phyloP scores from a whole-genome alignment of 148 eudicot species.

The Rhododendron molle region DNA sequence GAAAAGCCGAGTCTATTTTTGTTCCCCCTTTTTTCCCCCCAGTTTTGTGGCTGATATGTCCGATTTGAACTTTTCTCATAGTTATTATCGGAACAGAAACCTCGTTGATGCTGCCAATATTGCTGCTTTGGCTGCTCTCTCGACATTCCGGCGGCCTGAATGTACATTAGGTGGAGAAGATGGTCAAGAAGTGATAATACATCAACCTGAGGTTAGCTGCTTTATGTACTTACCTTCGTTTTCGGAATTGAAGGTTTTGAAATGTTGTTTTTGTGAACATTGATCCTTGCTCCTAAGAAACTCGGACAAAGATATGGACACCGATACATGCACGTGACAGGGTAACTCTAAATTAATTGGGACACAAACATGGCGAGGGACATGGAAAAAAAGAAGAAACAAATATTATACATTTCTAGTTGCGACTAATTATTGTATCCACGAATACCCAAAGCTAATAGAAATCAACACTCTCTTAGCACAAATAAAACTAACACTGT shows the following conservation, averaged over 20 bases:
- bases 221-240: not conserved
- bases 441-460: not conserved
- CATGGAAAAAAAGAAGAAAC: not conserved
- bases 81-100: conserved; percentile 44
- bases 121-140: conserved; percentile 91
- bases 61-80: not conserved
- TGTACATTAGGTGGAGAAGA: conserved; percentile 78
- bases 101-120: conserved; percentile 98
- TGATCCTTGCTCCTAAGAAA: not conserved
- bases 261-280: not conserved
- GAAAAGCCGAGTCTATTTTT: conserved; percentile 4
- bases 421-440: not conserved
- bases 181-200: conserved; percentile 69
- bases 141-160: conserved; percentile 86
- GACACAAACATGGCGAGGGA: not conserved
- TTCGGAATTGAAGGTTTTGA: not conserved
- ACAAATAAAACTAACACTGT: not conserved
- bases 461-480: not conserved
- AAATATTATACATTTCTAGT: not conserved
- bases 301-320: not conserved
- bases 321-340: not conserved
- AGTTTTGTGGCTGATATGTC: not conserved
- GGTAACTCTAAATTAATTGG: not conserved
- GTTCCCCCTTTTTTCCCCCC: not conserved
- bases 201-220: conserved; percentile 60